Conservation (phyloP, 371 early-diverging fungal species). For the Apophysomyces trapeziformis region DNA sequence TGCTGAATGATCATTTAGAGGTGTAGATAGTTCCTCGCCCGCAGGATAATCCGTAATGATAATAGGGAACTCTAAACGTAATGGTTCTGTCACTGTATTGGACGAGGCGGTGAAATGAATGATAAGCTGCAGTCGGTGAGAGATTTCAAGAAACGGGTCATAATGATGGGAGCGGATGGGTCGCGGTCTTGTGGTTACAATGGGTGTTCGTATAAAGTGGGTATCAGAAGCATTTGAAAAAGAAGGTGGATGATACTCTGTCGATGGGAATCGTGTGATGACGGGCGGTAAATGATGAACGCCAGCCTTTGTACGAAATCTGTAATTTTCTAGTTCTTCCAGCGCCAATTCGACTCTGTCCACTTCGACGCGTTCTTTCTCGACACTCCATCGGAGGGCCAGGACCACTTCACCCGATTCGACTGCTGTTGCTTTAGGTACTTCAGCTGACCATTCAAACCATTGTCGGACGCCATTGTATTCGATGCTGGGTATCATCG, state of each 20-base stretch:
- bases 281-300: constrained; percentile 45
- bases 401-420: constrained; percentile 48
- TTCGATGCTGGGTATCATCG: constrained; percentile 46
- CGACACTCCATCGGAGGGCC: constrained; percentile 48
- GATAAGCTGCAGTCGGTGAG: constrained; percentile 35
- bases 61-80: constrained; percentile 43
- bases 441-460: constrained; percentile 54
- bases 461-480: constrained; percentile 42
- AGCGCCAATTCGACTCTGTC: constrained; percentile 38
- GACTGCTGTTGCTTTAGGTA: constrained; percentile 47
- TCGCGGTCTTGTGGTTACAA: constrained; percentile 25
- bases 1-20: constrained; percentile 2
- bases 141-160: constrained; percentile 47
- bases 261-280: constrained; percentile 35
- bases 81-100: constrained; percentile 22
- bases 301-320: constrained; percentile 43
- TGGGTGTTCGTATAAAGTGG: constrained; percentile 46
- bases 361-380: constrained; percentile 50
- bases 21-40: not conserved
- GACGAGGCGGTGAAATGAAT: constrained; percentile 34
- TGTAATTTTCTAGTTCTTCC: constrained; percentile 46
- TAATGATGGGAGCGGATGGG: constrained; percentile 44
- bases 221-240: constrained; percentile 44
- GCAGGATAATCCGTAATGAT: constrained; percentile 50
- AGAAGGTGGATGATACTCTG: constrained; percentile 41